Percentiles rank a stretch among this genome's conserved stretches.
Evolutionary conservation across 2,329 filamentous ascomycete genomes (phyloP).

Genomic region (Cladophialophora psammophila): DNA sequence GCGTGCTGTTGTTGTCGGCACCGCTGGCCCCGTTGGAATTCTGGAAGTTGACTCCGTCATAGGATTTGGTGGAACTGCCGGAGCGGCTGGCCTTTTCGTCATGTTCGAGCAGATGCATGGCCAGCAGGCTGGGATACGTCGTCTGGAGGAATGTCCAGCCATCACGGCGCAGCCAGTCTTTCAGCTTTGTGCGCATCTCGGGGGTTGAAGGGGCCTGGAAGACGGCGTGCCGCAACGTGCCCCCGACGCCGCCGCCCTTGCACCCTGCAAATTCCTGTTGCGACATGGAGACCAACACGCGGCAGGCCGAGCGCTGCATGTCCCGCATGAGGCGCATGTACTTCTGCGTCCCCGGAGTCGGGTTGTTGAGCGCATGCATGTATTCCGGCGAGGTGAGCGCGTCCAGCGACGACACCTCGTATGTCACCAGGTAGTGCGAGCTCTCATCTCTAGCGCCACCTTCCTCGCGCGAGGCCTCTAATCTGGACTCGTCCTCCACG

Average conservation of each 20-base stretch:
- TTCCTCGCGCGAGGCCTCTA: no score
- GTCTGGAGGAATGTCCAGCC: not conserved
- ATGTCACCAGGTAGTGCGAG: slow-evolving; percentile 27
- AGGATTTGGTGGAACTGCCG: slow-evolving; percentile 28
- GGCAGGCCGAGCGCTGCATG: slow-evolving; percentile 27
- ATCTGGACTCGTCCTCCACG: not conserved
- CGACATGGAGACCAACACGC: slow-evolving; percentile 15
- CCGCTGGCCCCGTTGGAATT: not conserved
- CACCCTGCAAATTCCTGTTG: slow-evolving; percentile 18
- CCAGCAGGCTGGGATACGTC: slow-evolving; percentile 13
- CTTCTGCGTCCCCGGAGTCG: slow-evolving; percentile 70
- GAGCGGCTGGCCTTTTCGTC: slow-evolving; percentile 15
- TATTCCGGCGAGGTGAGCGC: slow-evolving; percentile 24
- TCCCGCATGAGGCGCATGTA: slow-evolving; percentile 63
- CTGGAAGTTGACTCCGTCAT: slow-evolving; percentile 24
- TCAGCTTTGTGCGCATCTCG: not conserved
- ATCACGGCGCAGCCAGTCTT: slow-evolving; percentile 3
- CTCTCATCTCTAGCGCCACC: not conserved
- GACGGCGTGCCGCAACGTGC: slow-evolving; percentile 20
- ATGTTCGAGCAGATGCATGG: slow-evolving; percentile 27
- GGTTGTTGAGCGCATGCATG: slow-evolving; percentile 31
- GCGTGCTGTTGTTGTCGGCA: not conserved
- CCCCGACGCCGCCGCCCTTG: slow-evolving; percentile 9
- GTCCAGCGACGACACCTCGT: slow-evolving; percentile 23
- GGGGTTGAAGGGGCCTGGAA: slow-evolving; percentile 10